Percentiles rank a stretch among this genome's conserved stretches.
phyloP scores from a whole-genome alignment of 2,329 filamentous ascomycete species.

The Xylariaceae sp. region DNA sequence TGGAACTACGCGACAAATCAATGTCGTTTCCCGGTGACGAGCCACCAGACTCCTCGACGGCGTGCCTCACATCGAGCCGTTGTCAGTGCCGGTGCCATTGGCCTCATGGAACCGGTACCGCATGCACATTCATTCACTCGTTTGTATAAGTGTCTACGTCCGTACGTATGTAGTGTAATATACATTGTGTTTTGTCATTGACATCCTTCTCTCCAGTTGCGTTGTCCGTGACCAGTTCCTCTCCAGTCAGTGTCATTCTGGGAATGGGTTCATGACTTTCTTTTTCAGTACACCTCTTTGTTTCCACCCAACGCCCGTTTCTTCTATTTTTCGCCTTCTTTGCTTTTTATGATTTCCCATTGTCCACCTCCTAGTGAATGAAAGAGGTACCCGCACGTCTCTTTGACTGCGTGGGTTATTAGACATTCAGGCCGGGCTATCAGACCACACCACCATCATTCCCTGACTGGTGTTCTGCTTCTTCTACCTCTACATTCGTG shows the following conservation, averaged over 20 bases:
- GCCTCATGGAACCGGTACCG: not conserved
- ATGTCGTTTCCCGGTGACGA: not conserved
- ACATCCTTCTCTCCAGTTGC: not conserved
- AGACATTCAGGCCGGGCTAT: constrained; percentile 3
- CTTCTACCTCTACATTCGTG: not conserved
- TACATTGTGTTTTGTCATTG: not conserved
- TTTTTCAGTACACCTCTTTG: constrained; percentile 23
- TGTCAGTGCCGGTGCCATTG: not conserved
- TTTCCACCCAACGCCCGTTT: constrained; percentile 9
- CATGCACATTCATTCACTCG: not conserved
- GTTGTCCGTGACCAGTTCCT: constrained; percentile 14
- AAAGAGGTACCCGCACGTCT: not conserved
- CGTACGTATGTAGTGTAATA: not conserved
- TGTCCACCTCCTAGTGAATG: constrained; percentile 6
- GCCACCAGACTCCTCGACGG: not conserved
- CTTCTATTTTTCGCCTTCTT: constrained; percentile 6
- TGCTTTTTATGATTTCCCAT: constrained; percentile 7
- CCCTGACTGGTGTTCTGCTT: constrained; percentile 4
- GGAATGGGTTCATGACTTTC: constrained; percentile 15
- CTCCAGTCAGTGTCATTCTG: constrained; percentile 12
- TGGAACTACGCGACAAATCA: not conserved
- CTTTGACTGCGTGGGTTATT: constrained; percentile 4
- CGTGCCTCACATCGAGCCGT: not conserved
- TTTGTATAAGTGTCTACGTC: not conserved
- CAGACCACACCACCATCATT: not conserved